phyloP scores from a whole-genome alignment of 805 yeast species.

The Saturnispora zaruensis region DNA sequence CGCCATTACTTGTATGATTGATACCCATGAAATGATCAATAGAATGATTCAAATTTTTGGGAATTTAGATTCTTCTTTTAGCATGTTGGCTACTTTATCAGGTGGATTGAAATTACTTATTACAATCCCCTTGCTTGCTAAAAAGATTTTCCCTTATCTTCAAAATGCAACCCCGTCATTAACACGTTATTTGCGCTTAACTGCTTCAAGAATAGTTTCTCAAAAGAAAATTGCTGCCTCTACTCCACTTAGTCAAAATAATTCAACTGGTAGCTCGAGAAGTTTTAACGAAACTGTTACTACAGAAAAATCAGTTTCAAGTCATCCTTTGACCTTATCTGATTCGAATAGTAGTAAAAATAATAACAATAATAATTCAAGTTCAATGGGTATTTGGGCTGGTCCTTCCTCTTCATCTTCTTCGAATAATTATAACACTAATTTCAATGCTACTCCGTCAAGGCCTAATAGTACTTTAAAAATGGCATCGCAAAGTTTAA shows the following conservation, averaged over 20 bases:
- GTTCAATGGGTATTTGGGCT: slow-evolving; percentile 6
- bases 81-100: slow-evolving; percentile 15
- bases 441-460: not conserved
- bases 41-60: slow-evolving; percentile 14
- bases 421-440: not conserved
- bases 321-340: not conserved
- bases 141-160: slow-evolving; percentile 14
- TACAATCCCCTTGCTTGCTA: slow-evolving; percentile 17
- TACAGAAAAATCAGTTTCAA: not conserved
- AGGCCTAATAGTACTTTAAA: not conserved
- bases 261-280: not conserved
- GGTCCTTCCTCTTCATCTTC: slow-evolving; percentile 6
- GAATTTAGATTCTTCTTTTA: slow-evolving; percentile 12
- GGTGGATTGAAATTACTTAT: slow-evolving; percentile 23
- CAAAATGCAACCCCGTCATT: slow-evolving; percentile 17
- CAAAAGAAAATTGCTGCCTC: slow-evolving; percentile 1
- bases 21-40: slow-evolving; percentile 14
- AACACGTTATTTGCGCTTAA: slow-evolving; percentile 8
- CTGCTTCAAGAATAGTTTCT: slow-evolving; percentile 14
- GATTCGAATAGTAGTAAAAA: not conserved
- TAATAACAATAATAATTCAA: not conserved
- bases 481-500: not conserved
- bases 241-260: not conserved
- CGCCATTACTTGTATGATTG: slow-evolving; percentile 21
- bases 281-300: not conserved